Base-by-base conservation (phyloP, 2,329 filamentous ascomycete species). In the Ceratocystis albifundus region DNA sequence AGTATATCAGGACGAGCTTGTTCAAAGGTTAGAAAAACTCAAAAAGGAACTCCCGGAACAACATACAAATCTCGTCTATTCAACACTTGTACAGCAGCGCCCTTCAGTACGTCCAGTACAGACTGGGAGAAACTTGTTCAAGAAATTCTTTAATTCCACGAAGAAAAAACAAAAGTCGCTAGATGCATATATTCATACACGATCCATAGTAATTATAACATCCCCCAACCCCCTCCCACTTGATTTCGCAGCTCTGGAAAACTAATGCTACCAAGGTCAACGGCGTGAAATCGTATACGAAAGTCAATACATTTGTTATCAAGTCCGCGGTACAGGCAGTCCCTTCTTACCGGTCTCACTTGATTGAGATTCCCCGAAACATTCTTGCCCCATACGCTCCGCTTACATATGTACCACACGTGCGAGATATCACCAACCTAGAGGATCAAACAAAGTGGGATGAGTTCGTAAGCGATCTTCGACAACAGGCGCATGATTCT, bases 311-410 rank as follows among this genome's bases (percentile, higher is more conserved):
- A 3, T 71, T 76, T n/a, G 75, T 77, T 69, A 77, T 83, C 69
- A 79, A 79, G 69, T 80, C 81, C 1, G 75, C 79, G 66, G 78
- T 77, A 69, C 76, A 79, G 22, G 76, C 78, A n/a, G 82, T 84
- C 7, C 83, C 83, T n/a, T 74, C 75, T 30, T 85, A 85, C 70
- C 76, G 80, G 36, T 84, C 84, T 69, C 83, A 85, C 70, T 81
- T 84, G 67, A 80, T 84, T 46, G 80, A 84, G 71, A 83, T 85
- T 64, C 77, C 76, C 71, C 83, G 81, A 71, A 85, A 84, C 66
- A 79, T 85, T 45, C 75, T 84, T 36, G 82, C 82, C 0, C 81
- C 82, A 2, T 83, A 84, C 70, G 84, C 82, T 0, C 82, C 82
- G 76, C 76, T 84, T 65, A 83, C 80, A 41, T 85, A 84, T 71